Evolutionary conservation across 2,329 filamentous ascomycete genomes (phyloP), one percentile per base, ranked within the genome.

Genomic region (Neonectria hederae): DNA sequence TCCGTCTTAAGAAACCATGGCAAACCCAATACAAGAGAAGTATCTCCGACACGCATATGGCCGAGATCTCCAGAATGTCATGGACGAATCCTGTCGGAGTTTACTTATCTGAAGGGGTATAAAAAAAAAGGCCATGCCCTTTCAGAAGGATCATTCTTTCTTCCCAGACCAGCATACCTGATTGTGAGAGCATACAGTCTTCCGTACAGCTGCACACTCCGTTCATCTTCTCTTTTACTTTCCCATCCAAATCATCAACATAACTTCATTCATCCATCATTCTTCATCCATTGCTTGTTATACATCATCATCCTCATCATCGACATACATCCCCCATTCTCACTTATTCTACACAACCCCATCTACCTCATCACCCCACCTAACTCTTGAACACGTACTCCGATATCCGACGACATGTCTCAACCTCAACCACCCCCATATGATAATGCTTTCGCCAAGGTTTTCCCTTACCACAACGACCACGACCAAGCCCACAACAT

Each of bases 401-500:
- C n/a, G 46, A 35, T 24, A 17, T 30, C 13, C 22, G 30, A 28
- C 43, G 26, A 8, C 22, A 58, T 58, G 55, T 49, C 54, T 24
- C 32, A 40, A n/a, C 19, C 13, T 43, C 9, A 43, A n/a, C 21
- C 14, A 22, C 14, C 55, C 17, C n/a, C 22, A 4, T 22, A 21
- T 2, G 55, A 58, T 28, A 1, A 1, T 2, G 21, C 3, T 2
- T 51, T 58, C 17, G 22, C 3, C 22, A 7, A n/a, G 19, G 21
- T 58, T 6, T 58, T 58, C 10, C 55, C 55, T 13, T 51, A 51
- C 24, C 45, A 58, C 32, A 28, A 42, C 22, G 32, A 42, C 32
- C 28, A 42, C 22, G 32, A 42, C 5, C 14, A 58, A 10, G 45
- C 45, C 7, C 22, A 51, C 9, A 17, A 21, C 4, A 2, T 22